phyloP scores from a whole-genome alignment of 2,329 filamentous ascomycete genomes.

The Phaeomoniella chlamydospora region DNA sequence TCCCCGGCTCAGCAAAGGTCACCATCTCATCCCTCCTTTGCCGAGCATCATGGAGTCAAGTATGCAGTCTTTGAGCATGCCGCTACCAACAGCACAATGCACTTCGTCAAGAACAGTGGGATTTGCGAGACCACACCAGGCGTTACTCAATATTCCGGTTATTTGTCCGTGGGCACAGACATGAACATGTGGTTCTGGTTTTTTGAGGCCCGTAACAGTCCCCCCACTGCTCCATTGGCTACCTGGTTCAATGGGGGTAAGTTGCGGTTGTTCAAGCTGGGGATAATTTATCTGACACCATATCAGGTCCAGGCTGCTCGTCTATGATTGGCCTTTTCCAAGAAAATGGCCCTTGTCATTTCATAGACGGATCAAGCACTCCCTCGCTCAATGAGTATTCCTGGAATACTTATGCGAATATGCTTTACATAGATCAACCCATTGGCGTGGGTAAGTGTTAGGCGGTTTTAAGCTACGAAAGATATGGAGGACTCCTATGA shows the following conservation, averaged over 20 bases:
- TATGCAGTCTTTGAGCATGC: slow-evolving; percentile 34
- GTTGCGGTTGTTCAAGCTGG: not conserved
- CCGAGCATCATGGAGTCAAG: slow-evolving; percentile 20
- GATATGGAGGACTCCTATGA: too few species aligned
- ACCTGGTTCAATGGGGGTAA: slow-evolving; percentile 23
- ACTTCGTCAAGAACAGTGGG: slow-evolving; percentile 36
- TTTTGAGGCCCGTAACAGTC: slow-evolving; percentile 40
- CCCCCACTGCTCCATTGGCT: slow-evolving; percentile 25
- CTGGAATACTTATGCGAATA: slow-evolving; percentile 45
- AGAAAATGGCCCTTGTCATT: slow-evolving; percentile 16
- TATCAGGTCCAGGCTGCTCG: slow-evolving; percentile 12
- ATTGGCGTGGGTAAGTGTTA: too few species aligned
- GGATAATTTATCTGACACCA: not conserved
- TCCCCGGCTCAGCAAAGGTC: not conserved
- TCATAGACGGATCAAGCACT: slow-evolving; percentile 1
- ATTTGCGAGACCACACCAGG: slow-evolving; percentile 36
- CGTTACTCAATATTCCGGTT: slow-evolving; percentile 37
- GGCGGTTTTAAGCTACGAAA: too few species aligned
- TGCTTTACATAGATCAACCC: slow-evolving; percentile 49
- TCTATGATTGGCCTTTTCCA: slow-evolving; percentile 20
- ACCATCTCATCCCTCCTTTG: slow-evolving; percentile 16
- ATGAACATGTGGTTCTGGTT: slow-evolving; percentile 39
- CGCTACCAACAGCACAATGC: slow-evolving; percentile 27
- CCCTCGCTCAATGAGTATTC: slow-evolving; percentile 39
- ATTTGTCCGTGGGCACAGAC: slow-evolving; percentile 30